Conservation (phyloP, 257 asterid genomes). For the Misopates orontium region DNA sequence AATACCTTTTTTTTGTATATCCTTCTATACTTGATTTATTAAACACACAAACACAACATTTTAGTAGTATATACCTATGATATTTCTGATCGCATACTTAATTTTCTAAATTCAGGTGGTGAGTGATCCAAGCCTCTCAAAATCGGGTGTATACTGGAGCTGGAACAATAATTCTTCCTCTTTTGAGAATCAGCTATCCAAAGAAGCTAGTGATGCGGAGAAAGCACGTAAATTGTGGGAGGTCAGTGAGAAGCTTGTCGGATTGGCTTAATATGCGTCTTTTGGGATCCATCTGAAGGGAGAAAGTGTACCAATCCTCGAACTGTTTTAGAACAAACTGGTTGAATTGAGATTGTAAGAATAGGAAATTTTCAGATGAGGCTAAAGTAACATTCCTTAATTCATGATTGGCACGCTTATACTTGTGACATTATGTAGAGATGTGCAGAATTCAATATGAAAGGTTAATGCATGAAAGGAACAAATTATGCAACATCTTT, state of each 20-base stretch:
- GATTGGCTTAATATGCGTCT: constrained; percentile 48
- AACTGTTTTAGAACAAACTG: neutral
- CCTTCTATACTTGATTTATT: no score
- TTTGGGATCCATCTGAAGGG: neutral
- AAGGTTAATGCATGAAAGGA: constrained; percentile 7
- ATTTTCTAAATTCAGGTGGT: constrained; percentile 52
- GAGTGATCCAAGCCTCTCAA: constrained; percentile 78
- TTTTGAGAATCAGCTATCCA: constrained; percentile 76
- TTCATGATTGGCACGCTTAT: neutral
- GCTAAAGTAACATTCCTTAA: neutral
- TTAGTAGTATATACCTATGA: neutral
- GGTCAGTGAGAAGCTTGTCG: constrained; percentile 87
- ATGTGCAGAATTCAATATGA: constrained; percentile 1
- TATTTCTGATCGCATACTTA: neutral
- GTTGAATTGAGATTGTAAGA: constrained; percentile 13
- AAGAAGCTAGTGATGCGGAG: constrained; percentile 84
- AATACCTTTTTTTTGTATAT: no score
- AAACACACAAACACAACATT: no score
- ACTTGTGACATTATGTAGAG: constrained; percentile 1
- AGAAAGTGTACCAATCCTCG: neutral
- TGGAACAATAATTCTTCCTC: constrained; percentile 84
- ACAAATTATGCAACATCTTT: neutral
- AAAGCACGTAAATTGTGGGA: constrained; percentile 93
- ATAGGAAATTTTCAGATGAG: constrained; percentile 3
- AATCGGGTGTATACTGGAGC: constrained; percentile 98